Evolutionary conservation across 2,329 filamentous ascomycete genomes (phyloP).

Genomic region (Pseudogymnoascus sp.): DNA sequence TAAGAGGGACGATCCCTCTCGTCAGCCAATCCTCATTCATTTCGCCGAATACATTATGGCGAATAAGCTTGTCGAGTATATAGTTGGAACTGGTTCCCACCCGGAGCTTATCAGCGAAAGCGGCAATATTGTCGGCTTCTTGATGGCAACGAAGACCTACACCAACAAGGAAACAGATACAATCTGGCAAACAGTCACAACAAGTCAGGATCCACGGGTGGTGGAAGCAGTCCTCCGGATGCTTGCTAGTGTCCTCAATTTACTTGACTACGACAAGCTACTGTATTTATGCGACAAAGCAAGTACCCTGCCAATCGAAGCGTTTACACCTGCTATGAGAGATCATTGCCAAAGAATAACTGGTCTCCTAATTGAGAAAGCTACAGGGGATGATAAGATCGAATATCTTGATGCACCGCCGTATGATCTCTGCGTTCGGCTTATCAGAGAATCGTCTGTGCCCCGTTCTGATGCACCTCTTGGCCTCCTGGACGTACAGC

Average conservation of each 20-base stretch:
- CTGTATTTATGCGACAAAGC: constrained; percentile 67
- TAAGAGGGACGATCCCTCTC: constrained; percentile 28
- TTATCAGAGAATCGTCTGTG: constrained; percentile 65
- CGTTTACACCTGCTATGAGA: constrained; percentile 55
- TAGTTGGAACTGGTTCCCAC: constrained; percentile 85
- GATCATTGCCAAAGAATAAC: constrained; percentile 55
- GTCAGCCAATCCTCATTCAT: constrained; percentile 54
- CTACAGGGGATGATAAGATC: constrained; percentile 28
- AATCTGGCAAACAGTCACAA: constrained; percentile 76
- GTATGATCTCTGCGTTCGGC: constrained; percentile 52
- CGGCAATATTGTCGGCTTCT: constrained; percentile 77
- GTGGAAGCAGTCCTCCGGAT: constrained; percentile 71
- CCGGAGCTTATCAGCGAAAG: constrained; percentile 79
- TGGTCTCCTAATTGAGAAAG: constrained; percentile 40
- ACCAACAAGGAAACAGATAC: constrained; percentile 64
- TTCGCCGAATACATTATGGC: constrained; percentile 62
- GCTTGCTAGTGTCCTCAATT: constrained; percentile 41
- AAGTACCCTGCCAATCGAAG: constrained; percentile 52
- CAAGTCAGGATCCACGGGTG: constrained; percentile 77
- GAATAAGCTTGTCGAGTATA: constrained; percentile 72
- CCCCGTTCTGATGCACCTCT: constrained; percentile 46
- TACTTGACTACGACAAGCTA: constrained; percentile 44
- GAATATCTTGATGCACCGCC: constrained; percentile 37
- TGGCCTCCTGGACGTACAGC: constrained; percentile 55
- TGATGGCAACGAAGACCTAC: constrained; percentile 73